A percentile compares a stretch with the other conserved stretches of the same genome.
phyloP scores from a whole-genome alignment of 2,329 filamentous ascomycete genomes.

The Alternaria longipes region DNA sequence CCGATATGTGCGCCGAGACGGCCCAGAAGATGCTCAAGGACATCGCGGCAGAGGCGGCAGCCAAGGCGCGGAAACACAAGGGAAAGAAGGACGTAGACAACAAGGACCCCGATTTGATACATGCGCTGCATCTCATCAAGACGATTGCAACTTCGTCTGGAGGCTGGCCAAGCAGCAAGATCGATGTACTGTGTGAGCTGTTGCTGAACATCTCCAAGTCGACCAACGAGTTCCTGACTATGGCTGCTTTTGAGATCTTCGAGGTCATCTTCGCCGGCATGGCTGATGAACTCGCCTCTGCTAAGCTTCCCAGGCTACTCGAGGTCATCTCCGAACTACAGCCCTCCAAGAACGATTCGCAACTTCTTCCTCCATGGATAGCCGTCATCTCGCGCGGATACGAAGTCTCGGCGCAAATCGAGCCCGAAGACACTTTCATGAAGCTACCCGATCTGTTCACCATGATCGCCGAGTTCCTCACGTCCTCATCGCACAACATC shows the following conservation, averaged over 20 bases:
- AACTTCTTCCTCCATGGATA: constrained; percentile 94
- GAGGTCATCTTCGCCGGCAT: constrained; percentile 96
- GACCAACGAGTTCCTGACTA: constrained; percentile 94
- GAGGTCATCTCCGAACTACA: constrained; percentile 93
- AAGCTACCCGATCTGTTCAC: constrained; percentile 87
- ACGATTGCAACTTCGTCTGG: constrained; percentile 85
- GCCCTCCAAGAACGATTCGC: constrained; percentile 90
- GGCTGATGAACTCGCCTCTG: constrained; percentile 84
- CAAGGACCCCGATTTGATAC: constrained; percentile 86
- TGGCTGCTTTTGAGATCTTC: constrained; percentile 96
- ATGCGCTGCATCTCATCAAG: constrained; percentile 91
- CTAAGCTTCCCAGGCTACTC: constrained; percentile 87
- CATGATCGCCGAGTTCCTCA: constrained; percentile 81
- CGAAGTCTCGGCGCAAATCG: constrained; percentile 88
- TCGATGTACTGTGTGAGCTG: constrained; percentile 89
- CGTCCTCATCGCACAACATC: constrained; percentile 90
- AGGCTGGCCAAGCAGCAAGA: constrained; percentile 96
- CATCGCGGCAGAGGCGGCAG: constrained; percentile 74
- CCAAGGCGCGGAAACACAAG: constrained; percentile 72
- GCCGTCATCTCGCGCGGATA: constrained; percentile 94
- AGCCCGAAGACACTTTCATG: constrained; percentile 89
- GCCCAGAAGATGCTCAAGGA: constrained; percentile 82
- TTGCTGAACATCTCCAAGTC: constrained; percentile 87
- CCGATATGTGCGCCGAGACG: constrained; percentile 95
- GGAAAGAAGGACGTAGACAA: constrained; percentile 63